These are phyloP conservation scores for Cucurbita argyrosperma DNA, from an alignment of 306 rosid species.

Conservation along the genomic window DNA sequence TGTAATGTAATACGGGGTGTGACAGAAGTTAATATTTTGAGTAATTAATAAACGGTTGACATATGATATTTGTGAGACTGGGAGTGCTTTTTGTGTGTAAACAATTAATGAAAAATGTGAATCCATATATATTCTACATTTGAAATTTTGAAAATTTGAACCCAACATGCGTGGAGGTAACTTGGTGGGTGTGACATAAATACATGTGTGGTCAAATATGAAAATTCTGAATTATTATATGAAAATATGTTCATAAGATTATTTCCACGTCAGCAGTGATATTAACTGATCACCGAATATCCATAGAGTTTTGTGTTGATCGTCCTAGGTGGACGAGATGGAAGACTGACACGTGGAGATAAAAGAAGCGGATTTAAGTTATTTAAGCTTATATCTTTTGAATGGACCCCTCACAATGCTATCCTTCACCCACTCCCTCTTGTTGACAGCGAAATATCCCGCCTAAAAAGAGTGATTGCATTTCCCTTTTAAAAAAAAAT, in stretches of 20 bases:
- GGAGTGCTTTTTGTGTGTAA: background rate
- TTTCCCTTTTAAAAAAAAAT: too few relatives aligned
- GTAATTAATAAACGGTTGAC: background rate
- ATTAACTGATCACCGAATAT: background rate
- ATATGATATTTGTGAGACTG: too few relatives aligned
- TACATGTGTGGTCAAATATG: background rate
- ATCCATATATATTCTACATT: background rate
- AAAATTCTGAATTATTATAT: background rate
- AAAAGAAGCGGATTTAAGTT: background rate
- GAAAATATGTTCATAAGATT: background rate
- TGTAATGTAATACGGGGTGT: background rate
- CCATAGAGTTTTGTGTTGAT: background rate
- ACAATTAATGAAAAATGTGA: background rate
- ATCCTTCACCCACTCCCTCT: conserved; percentile 3
- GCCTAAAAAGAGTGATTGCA: conserved; percentile 25
- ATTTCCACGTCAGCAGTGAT: background rate
- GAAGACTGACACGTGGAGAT: background rate
- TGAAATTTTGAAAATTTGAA: conserved; percentile 3
- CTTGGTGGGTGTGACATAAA: conserved; percentile 5
- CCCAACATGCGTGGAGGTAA: background rate
- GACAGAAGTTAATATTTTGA: background rate
- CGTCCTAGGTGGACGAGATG: conserved; percentile 1
- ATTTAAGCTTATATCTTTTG: background rate
- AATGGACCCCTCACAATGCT: conserved; percentile 1
- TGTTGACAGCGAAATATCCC: conserved; percentile 53